Evolutionary conservation across 257 asterid genomes (phyloP).

Genomic region (Solanum bulbocastanum): DNA sequence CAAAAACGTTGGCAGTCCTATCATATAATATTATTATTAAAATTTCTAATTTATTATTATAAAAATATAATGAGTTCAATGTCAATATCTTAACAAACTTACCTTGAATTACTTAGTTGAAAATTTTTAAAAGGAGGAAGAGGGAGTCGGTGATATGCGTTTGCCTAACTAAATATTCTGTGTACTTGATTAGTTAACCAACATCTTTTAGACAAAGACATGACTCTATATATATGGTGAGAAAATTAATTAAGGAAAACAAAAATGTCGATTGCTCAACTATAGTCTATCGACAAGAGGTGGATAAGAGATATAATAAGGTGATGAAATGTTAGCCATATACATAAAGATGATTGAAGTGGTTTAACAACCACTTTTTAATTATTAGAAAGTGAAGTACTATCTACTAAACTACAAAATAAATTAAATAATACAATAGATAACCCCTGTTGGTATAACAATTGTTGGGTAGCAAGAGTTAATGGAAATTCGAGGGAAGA

Average conservation of each 20-base stretch:
- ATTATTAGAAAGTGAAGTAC: background rate
- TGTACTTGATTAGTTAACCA: background rate
- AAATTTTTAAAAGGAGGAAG: background rate
- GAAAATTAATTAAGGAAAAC: background rate
- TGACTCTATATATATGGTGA: background rate
- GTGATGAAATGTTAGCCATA: background rate
- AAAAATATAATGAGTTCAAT: background rate
- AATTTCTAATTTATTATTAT: background rate
- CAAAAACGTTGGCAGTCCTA: background rate
- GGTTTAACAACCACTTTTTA: background rate
- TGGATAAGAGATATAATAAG: background rate
- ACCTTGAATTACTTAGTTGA: background rate
- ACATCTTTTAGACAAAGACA: background rate
- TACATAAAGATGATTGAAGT: background rate
- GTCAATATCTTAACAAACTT: background rate
- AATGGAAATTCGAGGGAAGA: no score
- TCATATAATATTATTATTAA: background rate
- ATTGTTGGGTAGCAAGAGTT: no score
- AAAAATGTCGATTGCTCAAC: background rate
- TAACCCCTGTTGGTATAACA: no score
- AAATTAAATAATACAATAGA: background rate
- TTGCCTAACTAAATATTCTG: background rate
- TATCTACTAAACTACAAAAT: background rate
- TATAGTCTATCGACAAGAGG: background rate
- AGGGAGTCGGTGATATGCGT: background rate